These are phyloP conservation scores for Heterobasidion parviporum DNA, from an alignment of 1,284 basidiomycete species.

Conservation along the genomic window DNA sequence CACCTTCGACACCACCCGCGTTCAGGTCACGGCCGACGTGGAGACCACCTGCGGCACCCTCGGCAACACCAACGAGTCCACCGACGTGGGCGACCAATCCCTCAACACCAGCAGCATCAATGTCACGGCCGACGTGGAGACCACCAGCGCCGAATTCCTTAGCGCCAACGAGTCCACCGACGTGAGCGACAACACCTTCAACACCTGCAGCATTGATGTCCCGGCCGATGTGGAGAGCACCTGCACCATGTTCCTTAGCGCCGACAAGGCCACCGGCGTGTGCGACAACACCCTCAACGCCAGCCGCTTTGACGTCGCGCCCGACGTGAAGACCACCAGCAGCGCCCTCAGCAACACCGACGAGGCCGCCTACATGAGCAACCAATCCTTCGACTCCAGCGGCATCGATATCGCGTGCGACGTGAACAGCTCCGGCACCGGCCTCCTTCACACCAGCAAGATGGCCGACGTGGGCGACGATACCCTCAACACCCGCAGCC, in stretches of 20 bases:
- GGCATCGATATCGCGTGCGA: neutral
- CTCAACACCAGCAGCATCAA: neutral
- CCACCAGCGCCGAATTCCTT: neutral
- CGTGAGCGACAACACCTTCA: neutral
- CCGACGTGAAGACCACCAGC: neutral
- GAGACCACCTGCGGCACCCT: no score
- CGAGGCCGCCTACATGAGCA: neutral
- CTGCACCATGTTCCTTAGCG: neutral
- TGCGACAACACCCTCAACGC: neutral
- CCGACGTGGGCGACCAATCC: no score
- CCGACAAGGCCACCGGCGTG: neutral
- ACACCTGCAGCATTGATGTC: neutral
- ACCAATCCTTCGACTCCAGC: neutral
- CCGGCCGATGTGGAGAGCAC: neutral
- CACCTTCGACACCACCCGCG: no score
- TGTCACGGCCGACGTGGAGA: neutral
- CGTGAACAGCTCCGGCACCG: neutral
- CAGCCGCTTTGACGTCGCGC: constrained; percentile 2
- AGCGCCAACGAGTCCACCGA: neutral
- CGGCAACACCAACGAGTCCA: no score
- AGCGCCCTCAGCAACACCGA: neutral
- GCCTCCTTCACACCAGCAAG: constrained; percentile 2
- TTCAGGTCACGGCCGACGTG: no score
- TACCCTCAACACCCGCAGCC: neutral
- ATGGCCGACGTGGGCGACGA: neutral